These are phyloP conservation scores for Kluyveromyces starmeri DNA, from an alignment of 805 yeast species.

Conservation along the genomic window DNA sequence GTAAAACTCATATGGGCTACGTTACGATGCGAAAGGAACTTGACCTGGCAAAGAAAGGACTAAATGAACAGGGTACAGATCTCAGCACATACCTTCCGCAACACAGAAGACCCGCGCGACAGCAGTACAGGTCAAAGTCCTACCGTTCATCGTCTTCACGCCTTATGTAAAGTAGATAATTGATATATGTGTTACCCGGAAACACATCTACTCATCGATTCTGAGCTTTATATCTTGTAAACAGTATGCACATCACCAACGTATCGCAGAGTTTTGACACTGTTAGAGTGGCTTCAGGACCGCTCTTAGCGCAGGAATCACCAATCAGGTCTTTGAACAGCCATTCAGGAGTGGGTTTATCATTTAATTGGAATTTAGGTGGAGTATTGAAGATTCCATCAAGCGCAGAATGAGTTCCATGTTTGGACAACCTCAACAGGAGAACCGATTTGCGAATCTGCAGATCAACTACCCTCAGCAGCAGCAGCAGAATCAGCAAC, in stretches of 20 bases:
- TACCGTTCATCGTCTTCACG: background rate
- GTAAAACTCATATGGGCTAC: conserved; percentile 79
- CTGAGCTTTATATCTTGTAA: no score
- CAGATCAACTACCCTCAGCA: conserved; percentile 18
- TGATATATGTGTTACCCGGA: no score
- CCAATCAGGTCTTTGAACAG: no score
- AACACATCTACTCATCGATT: no score
- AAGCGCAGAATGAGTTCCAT: conserved; percentile 1
- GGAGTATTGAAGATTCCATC: no score
- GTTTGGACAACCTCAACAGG: conserved; percentile 10
- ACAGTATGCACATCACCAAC: no score
- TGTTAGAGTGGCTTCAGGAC: no score
- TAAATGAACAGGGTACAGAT: conserved; percentile 15
- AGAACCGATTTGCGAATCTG: conserved; percentile 17
- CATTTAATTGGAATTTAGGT: no score
- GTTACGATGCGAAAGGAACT: conserved; percentile 60
- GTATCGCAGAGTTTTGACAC: no score
- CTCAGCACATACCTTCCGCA: conserved; percentile 1
- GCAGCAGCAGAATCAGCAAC: conserved; percentile 21
- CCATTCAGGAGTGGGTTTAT: no score
- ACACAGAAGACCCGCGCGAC: background rate
- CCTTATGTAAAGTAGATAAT: no score
- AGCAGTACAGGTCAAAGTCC: background rate
- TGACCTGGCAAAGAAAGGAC: conserved; percentile 30
- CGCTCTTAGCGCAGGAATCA: no score